These are phyloP conservation scores for Penicillium bovifimosum DNA, from an alignment of 495 filamentous ascomycete genomes.

Conservation along the genomic window DNA sequence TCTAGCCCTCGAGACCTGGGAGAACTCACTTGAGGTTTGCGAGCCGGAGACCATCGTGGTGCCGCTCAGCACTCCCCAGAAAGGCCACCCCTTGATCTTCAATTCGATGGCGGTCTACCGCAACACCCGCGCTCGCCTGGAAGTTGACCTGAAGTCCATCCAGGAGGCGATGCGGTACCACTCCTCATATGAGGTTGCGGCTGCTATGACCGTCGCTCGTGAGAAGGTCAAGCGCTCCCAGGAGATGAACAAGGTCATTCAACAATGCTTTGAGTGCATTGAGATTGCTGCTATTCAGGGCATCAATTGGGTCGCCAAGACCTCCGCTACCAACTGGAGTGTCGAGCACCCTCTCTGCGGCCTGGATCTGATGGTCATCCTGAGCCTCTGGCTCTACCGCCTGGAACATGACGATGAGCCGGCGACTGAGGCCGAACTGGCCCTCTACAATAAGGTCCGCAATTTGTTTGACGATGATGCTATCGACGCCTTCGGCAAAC, in stretches of 20 bases:
- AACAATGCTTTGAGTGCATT: conserved; percentile 97
- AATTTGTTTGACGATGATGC: conserved; percentile 87
- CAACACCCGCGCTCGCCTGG: conserved; percentile 85
- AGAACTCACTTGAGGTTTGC: conserved; percentile 88
- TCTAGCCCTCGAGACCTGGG: conserved; percentile 94
- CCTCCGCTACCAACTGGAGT: conserved; percentile 97
- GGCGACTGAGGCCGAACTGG: conserved; percentile 82
- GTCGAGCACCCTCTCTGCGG: conserved; percentile 96
- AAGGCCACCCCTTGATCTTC: conserved; percentile 97
- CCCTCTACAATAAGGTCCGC: conserved; percentile 93
- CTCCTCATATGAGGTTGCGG: conserved; percentile 92
- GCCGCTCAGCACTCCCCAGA: conserved; percentile 88
- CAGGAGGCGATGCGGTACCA: conserved; percentile 97
- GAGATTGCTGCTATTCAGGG: conserved; percentile 92
- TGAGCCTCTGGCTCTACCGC: conserved; percentile 96
- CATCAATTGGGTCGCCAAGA: conserved; percentile 96
- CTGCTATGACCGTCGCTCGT: conserved; percentile 89
- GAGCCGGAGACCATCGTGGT: conserved; percentile 89
- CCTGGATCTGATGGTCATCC: conserved; percentile 97
- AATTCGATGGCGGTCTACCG: conserved; percentile 98
- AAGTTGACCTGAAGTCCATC: conserved; percentile 90
- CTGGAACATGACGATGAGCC: conserved; percentile 98
- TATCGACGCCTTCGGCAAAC: conserved; percentile 71
- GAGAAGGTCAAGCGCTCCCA: conserved; percentile 89
- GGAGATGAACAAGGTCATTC: conserved; percentile 97